Conservation (phyloP, 1,139 yeast species). For the Yamadazyma membranifaciens region DNA sequence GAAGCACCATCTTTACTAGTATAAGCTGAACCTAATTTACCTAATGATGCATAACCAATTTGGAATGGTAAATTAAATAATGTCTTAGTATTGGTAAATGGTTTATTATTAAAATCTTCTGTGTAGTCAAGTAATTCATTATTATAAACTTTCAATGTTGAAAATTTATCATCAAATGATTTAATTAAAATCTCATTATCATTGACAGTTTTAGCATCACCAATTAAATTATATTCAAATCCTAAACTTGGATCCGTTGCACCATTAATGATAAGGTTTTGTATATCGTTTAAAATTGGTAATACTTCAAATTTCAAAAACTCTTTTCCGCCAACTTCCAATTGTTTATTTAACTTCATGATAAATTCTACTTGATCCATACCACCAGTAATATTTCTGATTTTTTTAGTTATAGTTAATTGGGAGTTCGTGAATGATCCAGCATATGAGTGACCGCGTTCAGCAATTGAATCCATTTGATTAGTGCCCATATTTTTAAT, state of each 20-base stretch:
- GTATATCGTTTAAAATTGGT: conserved; percentile 61
- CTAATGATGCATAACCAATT: conserved; percentile 78
- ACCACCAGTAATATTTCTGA: conserved; percentile 68
- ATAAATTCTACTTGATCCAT: conserved; percentile 73
- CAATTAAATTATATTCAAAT: conserved; percentile 58
- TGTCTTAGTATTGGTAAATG: conserved; percentile 24
- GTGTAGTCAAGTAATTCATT: conserved; percentile 14
- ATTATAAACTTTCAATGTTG: conserved; percentile 3
- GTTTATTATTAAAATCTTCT: conserved; percentile 8
- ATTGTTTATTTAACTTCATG: conserved; percentile 52
- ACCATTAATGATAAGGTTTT: conserved; percentile 39
- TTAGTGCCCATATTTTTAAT: conserved; percentile 76
- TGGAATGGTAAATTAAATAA: conserved; percentile 81
- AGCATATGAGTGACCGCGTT: conserved; percentile 87
- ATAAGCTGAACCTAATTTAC: conserved; percentile 68
- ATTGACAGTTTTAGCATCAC: conserved; percentile 44
- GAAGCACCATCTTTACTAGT: conserved; percentile 76
- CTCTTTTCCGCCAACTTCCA: conserved; percentile 52
- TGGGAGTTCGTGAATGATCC: conserved; percentile 65
- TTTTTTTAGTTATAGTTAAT: conserved; percentile 56
- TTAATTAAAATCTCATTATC: conserved; percentile 42
- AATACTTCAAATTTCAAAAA: conserved; percentile 53
- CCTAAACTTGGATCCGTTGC: conserved; percentile 18
- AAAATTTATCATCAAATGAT: conserved; percentile 27
- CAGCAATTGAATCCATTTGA: conserved; percentile 75